phyloP scores from a whole-genome alignment of 495 filamentous ascomycete genomes.

The Hypoxylon fragiforme region DNA sequence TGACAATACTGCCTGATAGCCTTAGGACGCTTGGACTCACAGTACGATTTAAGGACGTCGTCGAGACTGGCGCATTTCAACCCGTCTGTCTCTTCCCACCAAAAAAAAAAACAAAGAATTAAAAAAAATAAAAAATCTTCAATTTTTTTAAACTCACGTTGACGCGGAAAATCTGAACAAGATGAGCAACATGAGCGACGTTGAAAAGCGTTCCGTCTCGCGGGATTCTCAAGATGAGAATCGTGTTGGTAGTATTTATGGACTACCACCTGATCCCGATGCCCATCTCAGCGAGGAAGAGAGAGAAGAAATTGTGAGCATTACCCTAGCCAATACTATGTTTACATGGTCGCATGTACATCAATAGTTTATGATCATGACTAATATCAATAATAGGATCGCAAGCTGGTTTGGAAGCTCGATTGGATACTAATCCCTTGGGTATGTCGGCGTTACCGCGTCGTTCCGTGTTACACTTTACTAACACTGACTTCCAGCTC shows the following conservation, averaged over 20 bases:
- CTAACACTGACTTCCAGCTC: slow-evolving; percentile 49
- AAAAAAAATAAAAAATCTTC: background rate
- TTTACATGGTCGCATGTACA: background rate
- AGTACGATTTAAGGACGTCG: background rate
- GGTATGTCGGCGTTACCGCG: slow-evolving; percentile 42
- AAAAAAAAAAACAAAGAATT: too few relatives aligned
- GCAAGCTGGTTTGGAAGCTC: slow-evolving; percentile 67
- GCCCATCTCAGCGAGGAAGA: slow-evolving; percentile 69
- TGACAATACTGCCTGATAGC: too few relatives aligned
- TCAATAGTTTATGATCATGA: background rate
- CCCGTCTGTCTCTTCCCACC: background rate
- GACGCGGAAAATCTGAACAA: background rate
- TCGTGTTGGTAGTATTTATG: slow-evolving; percentile 30
- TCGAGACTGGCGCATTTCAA: slow-evolving; percentile 4
- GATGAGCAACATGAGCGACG: slow-evolving; percentile 37
- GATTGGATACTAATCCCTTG: slow-evolving; percentile 76
- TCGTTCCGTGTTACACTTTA: background rate
- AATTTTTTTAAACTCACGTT: background rate
- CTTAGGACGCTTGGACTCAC: too few relatives aligned
- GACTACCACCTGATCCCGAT: slow-evolving; percentile 60
- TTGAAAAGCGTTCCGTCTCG: slow-evolving; percentile 37
- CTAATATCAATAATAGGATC: slow-evolving; percentile 55
- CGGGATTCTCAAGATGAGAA: slow-evolving; percentile 38
- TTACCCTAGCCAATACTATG: background rate
- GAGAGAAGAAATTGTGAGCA: slow-evolving; percentile 64